Conservation (phyloP, 306 rosid species). For the Cicer yamashitae region DNA sequence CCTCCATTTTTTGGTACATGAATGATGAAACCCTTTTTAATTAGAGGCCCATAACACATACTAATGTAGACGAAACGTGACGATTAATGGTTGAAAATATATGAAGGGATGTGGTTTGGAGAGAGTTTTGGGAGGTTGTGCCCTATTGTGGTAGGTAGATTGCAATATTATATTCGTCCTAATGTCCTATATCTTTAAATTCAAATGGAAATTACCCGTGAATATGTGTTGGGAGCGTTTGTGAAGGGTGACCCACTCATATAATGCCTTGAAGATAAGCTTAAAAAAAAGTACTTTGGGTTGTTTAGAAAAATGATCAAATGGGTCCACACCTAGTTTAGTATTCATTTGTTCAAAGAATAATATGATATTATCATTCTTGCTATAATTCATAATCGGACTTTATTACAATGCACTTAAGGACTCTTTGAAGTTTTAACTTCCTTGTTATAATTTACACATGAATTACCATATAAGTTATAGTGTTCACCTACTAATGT, state of each 20-base stretch:
- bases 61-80: constrained; percentile 30
- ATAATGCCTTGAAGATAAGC: constrained; percentile 51
- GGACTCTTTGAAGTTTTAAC: neutral
- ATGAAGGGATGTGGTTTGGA: neutral
- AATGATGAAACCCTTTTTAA: constrained; percentile 13
- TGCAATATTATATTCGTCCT: constrained; percentile 43
- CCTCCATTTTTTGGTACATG: constrained; percentile 20
- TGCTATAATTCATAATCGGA: constrained; percentile 41
- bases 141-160: constrained; percentile 44
- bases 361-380: constrained; percentile 32
- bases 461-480: neutral
- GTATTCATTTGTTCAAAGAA: constrained; percentile 42
- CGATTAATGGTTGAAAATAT: constrained; percentile 37
- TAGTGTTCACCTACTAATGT: neutral
- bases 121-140: constrained; percentile 30
- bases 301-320: constrained; percentile 42
- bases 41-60: constrained; percentile 33
- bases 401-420: neutral
- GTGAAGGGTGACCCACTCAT: constrained; percentile 54
- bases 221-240: constrained; percentile 48
- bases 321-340: constrained; percentile 45
- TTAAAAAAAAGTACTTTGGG: constrained; percentile 25
- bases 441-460: neutral
- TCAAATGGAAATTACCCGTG: constrained; percentile 58
- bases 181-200: constrained; percentile 37